A percentile compares a stretch with the other conserved stretches of the same genome.
Evolutionary conservation across 768 basidiomycete species (phyloP).

Genomic region (Xerocomellus intermedius): DNA sequence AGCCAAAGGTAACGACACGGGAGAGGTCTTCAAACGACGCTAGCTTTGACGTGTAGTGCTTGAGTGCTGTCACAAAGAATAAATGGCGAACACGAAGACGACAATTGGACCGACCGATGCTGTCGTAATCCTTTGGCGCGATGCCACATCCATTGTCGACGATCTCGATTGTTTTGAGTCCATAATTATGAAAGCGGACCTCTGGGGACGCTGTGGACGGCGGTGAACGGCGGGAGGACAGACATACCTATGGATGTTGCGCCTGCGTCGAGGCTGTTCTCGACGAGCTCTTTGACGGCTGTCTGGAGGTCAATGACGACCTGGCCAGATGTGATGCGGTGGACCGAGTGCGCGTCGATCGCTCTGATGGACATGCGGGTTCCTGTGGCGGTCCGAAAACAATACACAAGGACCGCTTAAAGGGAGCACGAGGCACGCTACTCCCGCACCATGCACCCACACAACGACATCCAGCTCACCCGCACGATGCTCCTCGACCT

Average conservation of each 20-base stretch:
- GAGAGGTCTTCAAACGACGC: conserved; percentile 70
- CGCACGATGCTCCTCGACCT: conserved; percentile 39
- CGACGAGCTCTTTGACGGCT: conserved; percentile 93
- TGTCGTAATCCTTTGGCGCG: conserved; percentile 68
- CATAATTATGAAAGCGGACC: conserved; percentile 86
- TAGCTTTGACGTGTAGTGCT: conserved; percentile 94
- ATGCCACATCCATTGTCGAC: conserved; percentile 93
- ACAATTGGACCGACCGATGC: conserved; percentile 56
- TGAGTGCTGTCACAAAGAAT: conserved; percentile 56
- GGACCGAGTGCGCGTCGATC: conserved; percentile 77
- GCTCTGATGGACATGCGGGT: conserved; percentile 38
- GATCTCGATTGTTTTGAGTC: conserved; percentile 79
- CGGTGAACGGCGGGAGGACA: not conserved
- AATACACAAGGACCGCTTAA: not conserved
- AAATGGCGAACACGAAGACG: not conserved
- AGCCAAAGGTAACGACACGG: conserved; percentile 81
- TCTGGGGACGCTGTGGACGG: conserved; percentile 46
- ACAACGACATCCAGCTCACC: conserved; percentile 38
- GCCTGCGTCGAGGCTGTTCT: conserved; percentile 93
- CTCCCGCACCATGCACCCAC: conserved; percentile 19
- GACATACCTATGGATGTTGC: conserved; percentile 79
- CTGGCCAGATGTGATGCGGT: conserved; percentile 91
- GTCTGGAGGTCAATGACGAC: conserved; percentile 93
- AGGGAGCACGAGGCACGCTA: not conserved
- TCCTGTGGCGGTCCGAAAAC: conserved; percentile 6